Evolutionary conservation across 1,139 yeast species (phyloP).

Genomic region (Candida freyschussii): DNA sequence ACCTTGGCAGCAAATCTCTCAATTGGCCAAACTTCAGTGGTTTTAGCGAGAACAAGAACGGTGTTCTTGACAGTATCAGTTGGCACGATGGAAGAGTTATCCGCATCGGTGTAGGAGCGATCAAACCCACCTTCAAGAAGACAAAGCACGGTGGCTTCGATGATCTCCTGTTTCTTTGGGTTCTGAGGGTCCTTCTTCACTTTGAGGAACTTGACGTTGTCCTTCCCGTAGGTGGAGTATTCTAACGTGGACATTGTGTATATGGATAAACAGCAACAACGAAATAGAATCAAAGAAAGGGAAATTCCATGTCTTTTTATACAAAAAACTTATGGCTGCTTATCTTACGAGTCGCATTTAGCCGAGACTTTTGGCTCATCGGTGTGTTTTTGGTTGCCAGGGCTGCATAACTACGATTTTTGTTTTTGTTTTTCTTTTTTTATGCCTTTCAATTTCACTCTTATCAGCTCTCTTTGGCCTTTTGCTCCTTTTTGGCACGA

Average conservation of each 20-base stretch:
- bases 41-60: constrained; percentile 74
- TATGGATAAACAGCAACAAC: too few species aligned
- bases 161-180: constrained; percentile 69
- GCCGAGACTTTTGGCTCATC: too few species aligned
- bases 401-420: too few species aligned
- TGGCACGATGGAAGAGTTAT: constrained; percentile 84
- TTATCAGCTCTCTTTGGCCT: background rate
- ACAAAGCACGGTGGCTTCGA: constrained; percentile 77
- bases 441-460: background rate
- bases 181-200: constrained; percentile 71
- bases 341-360: too few species aligned
- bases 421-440: too few species aligned
- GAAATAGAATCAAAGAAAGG: too few species aligned
- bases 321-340: too few species aligned
- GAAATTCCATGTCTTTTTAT: too few species aligned
- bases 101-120: constrained; percentile 77
- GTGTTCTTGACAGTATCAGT: constrained; percentile 94
- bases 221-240: constrained; percentile 78
- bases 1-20: constrained; percentile 85
- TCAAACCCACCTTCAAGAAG: constrained; percentile 77
- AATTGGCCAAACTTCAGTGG: constrained; percentile 78
- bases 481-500: background rate
- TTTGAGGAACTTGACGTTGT: constrained; percentile 83
- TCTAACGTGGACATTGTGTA: constrained; percentile 26
- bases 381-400: too few species aligned